A percentile compares a stretch with the other conserved stretches of the same genome.
phyloP scores from a whole-genome alignment of 2,329 filamentous ascomycete species.

The Lasiodiplodia theobromae region DNA sequence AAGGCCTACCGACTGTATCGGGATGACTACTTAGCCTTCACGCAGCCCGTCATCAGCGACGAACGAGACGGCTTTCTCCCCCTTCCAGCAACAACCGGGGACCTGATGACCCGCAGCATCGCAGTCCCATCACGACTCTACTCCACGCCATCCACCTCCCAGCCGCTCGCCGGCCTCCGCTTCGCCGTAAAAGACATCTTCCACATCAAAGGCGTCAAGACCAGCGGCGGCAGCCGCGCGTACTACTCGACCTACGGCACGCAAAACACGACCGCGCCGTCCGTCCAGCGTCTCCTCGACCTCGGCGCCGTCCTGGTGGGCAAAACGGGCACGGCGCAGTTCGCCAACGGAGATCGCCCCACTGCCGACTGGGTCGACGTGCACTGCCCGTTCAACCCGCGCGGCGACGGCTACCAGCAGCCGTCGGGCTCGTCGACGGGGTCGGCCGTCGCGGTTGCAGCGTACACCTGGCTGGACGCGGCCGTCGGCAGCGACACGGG shows the following conservation, averaged over 20 bases:
- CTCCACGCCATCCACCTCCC: background rate
- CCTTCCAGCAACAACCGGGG: background rate
- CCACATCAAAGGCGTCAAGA: constrained; percentile 39
- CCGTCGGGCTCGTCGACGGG: constrained; percentile 30
- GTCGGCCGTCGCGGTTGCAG: constrained; percentile 30
- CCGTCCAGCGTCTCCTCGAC: constrained; percentile 38
- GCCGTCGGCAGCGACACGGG: constrained; percentile 55
- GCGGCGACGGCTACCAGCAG: constrained; percentile 39
- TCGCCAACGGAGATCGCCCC: constrained; percentile 47
- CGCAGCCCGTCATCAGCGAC: background rate
- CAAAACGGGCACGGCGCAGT: constrained; percentile 61
- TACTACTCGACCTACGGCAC: constrained; percentile 36
- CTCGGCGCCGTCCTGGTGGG: constrained; percentile 55
- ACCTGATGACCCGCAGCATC: background rate
- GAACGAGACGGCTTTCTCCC: background rate
- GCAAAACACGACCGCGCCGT: constrained; percentile 36
- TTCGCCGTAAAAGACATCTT: constrained; percentile 40
- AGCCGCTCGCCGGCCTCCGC: constrained; percentile 36
- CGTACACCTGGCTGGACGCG: constrained; percentile 36
- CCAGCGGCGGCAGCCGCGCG: constrained; percentile 37
- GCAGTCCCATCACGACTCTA: constrained; percentile 3
- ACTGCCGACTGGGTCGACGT: constrained; percentile 40
- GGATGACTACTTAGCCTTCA: background rate
- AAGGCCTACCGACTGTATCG: background rate
- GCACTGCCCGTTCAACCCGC: constrained; percentile 41